These are phyloP conservation scores for Coniferiporia weirii DNA, from an alignment of 1,284 basidiomycete genomes.

Conservation along the genomic window DNA sequence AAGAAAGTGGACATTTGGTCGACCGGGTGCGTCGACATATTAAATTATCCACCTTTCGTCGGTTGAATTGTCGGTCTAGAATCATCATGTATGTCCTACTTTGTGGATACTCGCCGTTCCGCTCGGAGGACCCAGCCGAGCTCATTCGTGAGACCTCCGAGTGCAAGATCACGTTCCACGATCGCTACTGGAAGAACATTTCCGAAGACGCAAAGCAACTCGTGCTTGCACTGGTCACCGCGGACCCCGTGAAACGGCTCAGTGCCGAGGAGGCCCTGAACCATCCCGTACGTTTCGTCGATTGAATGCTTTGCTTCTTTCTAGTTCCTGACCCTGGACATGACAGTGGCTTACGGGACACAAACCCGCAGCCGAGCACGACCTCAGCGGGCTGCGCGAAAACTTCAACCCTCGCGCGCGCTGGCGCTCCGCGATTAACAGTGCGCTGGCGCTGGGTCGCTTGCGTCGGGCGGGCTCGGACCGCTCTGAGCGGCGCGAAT, in stretches of 20 bases:
- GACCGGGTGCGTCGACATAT: constrained; percentile 59
- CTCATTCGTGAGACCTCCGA: constrained; percentile 79
- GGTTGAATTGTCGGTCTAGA: constrained; percentile 34
- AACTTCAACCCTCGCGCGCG: constrained; percentile 69
- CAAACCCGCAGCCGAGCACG: constrained; percentile 57
- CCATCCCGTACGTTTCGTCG: constrained; percentile 37
- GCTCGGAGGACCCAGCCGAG: constrained; percentile 73
- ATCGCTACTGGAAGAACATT: constrained; percentile 91
- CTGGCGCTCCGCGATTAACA: constrained; percentile 65
- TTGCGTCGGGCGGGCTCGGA: constrained; percentile 28
- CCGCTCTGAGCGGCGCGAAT: constrained; percentile 16
- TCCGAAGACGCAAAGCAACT: constrained; percentile 71
- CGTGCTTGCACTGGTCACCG: constrained; percentile 42
- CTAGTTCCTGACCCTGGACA: not conserved
- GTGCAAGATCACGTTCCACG: constrained; percentile 86
- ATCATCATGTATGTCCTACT: constrained; percentile 92
- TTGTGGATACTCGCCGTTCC: constrained; percentile 92
- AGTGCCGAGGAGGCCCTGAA: constrained; percentile 47
- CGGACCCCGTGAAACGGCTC: constrained; percentile 46
- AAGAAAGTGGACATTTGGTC: constrained; percentile 94
- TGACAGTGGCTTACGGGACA: constrained; percentile 67
- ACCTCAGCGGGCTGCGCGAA: constrained; percentile 63
- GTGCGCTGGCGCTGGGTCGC: constrained; percentile 52
- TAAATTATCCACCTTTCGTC: constrained; percentile 3
- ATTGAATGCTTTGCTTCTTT: not conserved